Base-by-base conservation (phyloP, 2,329 filamentous ascomycete species). In the Pyrenophora graminea region DNA sequence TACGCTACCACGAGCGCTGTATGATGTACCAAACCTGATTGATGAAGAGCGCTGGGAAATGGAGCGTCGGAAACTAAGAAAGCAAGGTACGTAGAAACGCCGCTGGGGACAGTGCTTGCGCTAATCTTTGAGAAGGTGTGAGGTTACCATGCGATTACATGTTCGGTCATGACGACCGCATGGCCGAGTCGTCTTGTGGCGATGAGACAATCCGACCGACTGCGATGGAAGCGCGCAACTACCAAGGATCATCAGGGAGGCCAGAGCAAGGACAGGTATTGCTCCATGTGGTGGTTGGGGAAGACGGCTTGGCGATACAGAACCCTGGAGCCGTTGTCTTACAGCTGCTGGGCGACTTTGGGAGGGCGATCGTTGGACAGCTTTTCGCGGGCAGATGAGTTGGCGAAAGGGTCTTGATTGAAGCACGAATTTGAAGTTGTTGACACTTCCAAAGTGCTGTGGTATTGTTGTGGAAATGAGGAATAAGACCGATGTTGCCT, bases 1-100 rank as follows among this genome's bases (percentile, higher is more conserved):
- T 31, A 5, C 46, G 4, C 9, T 43, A n/a, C 31, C 43, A n/a
- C 39, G 10, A 12, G 12, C 32, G 1, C 19, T 42, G 23, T 48
- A 41, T 15, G 18, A 45, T 37, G 32, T 15, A 13, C 39, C 39
- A 4, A 45, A 27, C 17, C 41, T 53, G 45, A 57, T 57, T 12
- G 48, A 57, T 7, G 53, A 52, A 21, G 48, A 53, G 9, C 40
- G 46, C 18, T 55, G 56, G 54, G 45, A 38, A 3, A 6, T 46
- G 2, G 39, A 47, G 18, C 45, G 40, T 18, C 47, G 12, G 8
- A 36, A 32, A 10, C 10, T 50, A 17, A 41, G 48, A 23, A 32
- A 19, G 3, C 31, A 38, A 43, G 54, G 51, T 53, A 42, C 31
- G 34, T n/a, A 3, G 13, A 9, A 13, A 43, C 2, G 6, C 4